Base-by-base conservation (phyloP, 495 filamentous ascomycete genomes). In the Lasiosphaeria ovina region DNA sequence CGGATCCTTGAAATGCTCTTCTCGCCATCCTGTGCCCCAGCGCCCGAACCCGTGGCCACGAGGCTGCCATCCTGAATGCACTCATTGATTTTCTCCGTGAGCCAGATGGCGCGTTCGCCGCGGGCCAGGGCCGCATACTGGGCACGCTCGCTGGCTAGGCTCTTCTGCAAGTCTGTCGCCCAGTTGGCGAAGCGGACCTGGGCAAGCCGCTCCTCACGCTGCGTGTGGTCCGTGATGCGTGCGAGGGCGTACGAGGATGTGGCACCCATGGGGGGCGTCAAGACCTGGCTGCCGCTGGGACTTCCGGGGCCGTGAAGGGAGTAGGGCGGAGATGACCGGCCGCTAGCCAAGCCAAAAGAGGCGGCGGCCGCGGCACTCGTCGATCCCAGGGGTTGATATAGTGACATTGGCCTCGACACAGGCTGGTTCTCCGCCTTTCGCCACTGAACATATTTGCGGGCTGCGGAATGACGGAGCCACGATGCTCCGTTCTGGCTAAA, bases 121-220 rank as follows among this genome's bases (percentile, higher is more conserved):
- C 82, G 77, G 7, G 87, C 84, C 1, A 95, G 78, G 3, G 82
- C 75, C 48, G 90, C 86, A 60, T 90, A 96, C 69, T 89, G 78
- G 31, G 87, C 84, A 9, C 90, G 85, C 71, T 98, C 93, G 47
- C 90, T 88, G 32, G 87, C 83, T 5, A 96, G 75, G 64, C 89
- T 92, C 51, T 84, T 86, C 68, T 97, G 93, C 0, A 98, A 81
- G 67, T 97, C 91, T 1, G 86, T 81, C 9, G 93, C 93, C 94
- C 94, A 98, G 66, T 92, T 90, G 6, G 88, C 89, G 11, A 97
- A 79, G 17, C 89, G 83, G 32, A 96, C 82, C 66, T 91, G 90
- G 4, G 90, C 88, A n/a, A 90, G 74, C 10, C 78, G 80, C 63
- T 93, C 86, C 72, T 94, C 86, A 35, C 83, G 79, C 54, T 88